Evolutionary conservation across 768 basidiomycete genomes (phyloP).

Genomic region (Termitomyces sp.): DNA sequence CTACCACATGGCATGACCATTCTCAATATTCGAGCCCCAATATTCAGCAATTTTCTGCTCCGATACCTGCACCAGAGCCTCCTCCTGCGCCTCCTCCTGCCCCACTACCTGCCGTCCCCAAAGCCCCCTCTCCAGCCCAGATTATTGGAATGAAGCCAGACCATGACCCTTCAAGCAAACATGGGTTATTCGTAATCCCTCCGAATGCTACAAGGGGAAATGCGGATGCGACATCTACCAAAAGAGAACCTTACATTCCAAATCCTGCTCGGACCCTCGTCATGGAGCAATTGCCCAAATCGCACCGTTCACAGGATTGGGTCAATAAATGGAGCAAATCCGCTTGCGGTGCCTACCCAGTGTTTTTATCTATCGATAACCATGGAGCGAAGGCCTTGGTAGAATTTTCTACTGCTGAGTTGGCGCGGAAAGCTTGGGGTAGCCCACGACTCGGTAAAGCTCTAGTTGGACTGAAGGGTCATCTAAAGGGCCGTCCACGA

Average conservation of each 20-base stretch:
- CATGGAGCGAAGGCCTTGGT: constrained; percentile 43
- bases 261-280: constrained; percentile 50
- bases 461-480: constrained; percentile 25
- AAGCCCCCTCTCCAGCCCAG: constrained; percentile 11
- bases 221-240: constrained; percentile 5
- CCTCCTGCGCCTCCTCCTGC: constrained; percentile 14
- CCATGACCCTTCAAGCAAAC: constrained; percentile 40
- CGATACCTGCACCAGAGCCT: constrained; percentile 4
- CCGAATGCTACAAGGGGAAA: constrained; percentile 7
- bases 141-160: constrained; percentile 46
- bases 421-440: constrained; percentile 45
- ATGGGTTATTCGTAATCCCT: constrained; percentile 38
- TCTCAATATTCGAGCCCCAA: constrained; percentile 9
- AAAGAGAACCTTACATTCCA: constrained; percentile 32
- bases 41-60: constrained; percentile 5
- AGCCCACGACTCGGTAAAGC: constrained; percentile 41
- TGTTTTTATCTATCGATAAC: constrained; percentile 38
- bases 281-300: constrained; percentile 53
- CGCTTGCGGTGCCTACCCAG: constrained; percentile 33
- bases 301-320: constrained; percentile 38
- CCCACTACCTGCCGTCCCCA: constrained; percentile 13
- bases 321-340: constrained; percentile 39
- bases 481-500: constrained; percentile 39
- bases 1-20: constrained; percentile 5
- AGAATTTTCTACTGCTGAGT: constrained; percentile 43